Conservation (phyloP, 768 basidiomycete genomes). For the Boletus vinaceobasis region DNA sequence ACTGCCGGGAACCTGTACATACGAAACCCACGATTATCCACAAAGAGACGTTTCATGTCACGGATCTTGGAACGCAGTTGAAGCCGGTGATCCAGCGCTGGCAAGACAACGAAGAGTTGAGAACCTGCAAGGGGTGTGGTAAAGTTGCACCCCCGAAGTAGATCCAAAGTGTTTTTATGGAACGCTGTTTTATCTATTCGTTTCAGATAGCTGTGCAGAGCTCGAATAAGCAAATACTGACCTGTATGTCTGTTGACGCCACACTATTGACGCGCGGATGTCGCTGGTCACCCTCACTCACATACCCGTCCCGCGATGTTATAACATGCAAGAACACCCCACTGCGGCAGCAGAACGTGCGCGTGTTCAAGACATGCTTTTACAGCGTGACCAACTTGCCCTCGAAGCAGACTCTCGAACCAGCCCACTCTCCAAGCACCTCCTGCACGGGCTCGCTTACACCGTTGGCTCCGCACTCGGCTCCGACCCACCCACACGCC, state of each 20-base stretch:
- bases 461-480: conserved; percentile 58
- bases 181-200: not conserved
- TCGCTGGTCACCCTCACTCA: not conserved
- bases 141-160: conserved; percentile 52
- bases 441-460: conserved; percentile 53
- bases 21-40: conserved; percentile 67
- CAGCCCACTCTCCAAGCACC: conserved; percentile 40
- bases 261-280: not conserved
- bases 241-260: not conserved
- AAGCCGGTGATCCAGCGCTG: conserved; percentile 88
- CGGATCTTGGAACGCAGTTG: conserved; percentile 89
- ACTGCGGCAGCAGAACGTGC: conserved; percentile 37
- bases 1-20: conserved; percentile 69
- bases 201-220: conserved; percentile 6
- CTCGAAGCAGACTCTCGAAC: conserved; percentile 17
- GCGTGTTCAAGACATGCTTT: conserved; percentile 25
- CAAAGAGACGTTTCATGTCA: conserved; percentile 83
- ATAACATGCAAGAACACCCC: conserved; percentile 44
- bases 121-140: conserved; percentile 75
- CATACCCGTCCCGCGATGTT: conserved; percentile 36
- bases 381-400: not conserved
- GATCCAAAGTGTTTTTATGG: not conserved
- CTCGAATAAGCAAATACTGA: conserved; percentile 9
- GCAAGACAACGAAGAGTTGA: conserved; percentile 61
- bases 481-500: conserved; percentile 45